Evolutionary conservation across 176 grass and related monocot species (phyloP).

Genomic region (barley (Hordeum vulgare)): MorexV3_pseudomolecules_assembly NC_058522.1:505150885-505151384

Average conservation of each 20-base stretch:
- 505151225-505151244: not conserved
- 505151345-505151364: not conserved
- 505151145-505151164: not conserved
- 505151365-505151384: not conserved
- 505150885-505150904: not conserved
- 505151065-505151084: not conserved
- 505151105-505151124: not conserved
- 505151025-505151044: not conserved
- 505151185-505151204: not conserved
- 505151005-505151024: not conserved
- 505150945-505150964: not conserved
- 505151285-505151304: not conserved
- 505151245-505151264: not conserved
- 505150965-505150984: not conserved
- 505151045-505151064: not conserved
- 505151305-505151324: not conserved
- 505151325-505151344: not conserved
- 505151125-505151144: not conserved
- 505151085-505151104: not conserved
- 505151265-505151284: not conserved
- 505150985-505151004: not conserved
- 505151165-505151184: not conserved
- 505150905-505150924: not conserved
- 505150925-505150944: not conserved
- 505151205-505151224: not conserved